Conservation (phyloP, 2,329 filamentous ascomycete genomes). For the Fusarium sp. region DNA sequence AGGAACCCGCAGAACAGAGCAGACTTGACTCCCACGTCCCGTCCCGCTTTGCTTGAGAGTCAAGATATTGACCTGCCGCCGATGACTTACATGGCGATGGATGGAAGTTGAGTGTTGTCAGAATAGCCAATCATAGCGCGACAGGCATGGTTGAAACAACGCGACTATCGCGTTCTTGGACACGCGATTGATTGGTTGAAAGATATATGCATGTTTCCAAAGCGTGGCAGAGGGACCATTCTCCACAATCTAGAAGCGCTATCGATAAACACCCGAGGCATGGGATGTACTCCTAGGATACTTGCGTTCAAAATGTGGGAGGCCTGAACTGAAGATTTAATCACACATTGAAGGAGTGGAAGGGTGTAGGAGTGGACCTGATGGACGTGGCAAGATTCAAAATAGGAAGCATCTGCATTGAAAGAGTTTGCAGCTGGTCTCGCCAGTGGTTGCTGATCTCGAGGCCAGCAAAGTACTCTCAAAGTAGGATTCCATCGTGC, state of each 20-base stretch:
- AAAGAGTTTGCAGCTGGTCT: constrained; percentile 29
- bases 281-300: constrained; percentile 17
- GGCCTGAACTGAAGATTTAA: constrained; percentile 20
- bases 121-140: constrained; percentile 32
- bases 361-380: neutral
- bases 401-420: constrained; percentile 7
- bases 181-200: constrained; percentile 37
- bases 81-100: constrained; percentile 12
- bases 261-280: constrained; percentile 43
- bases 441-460: constrained; percentile 35
- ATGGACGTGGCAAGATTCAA: neutral
- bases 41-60: neutral
- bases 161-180: constrained; percentile 40
- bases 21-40: constrained; percentile 2
- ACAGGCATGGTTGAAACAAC: constrained; percentile 30
- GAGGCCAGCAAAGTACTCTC: constrained; percentile 32
- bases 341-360: neutral
- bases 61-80: neutral
- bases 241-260: constrained; percentile 39
- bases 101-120: constrained; percentile 4
- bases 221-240: constrained; percentile 17
- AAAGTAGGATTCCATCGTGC: constrained; percentile 28
- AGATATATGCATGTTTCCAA: constrained; percentile 33
- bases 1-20: neutral
- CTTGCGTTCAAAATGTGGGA: constrained; percentile 15